Evolutionary conservation across 768 basidiomycete genomes (phyloP), one percentile per base, ranked within the genome.

Genomic region (Wakefieldia striispora): DNA sequence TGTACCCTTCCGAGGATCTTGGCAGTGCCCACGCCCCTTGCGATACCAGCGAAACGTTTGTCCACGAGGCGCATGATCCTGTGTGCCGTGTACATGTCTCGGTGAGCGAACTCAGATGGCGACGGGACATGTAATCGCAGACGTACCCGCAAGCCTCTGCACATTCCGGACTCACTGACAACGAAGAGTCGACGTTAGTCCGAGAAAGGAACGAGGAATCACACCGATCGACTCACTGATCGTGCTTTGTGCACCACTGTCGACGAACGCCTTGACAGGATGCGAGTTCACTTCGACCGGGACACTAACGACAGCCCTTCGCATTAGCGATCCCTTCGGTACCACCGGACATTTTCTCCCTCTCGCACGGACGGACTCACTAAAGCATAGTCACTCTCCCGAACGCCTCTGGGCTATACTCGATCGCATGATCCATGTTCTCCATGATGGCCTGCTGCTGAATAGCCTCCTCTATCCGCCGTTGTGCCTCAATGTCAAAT

Each of bases 351-450:
- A 29, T 29, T 12, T 29, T 29, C 29, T 29, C 29, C 29, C 29
- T 29, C 29, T 29, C 29, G 29, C 29, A 29, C 12, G 11, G 12
- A 13, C 29, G 29, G 26, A 79, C 88, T 69, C 63, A 93, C 89
- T 97, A 99, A 48, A 99, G 86, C 97, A 99, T 99, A 3, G 83
- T 87, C 27, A 99, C 97, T 53, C 84, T 79, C 14, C 92, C 97
- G 68, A 99, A 99, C 46, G 82, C 80, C 70, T 98, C 95, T 0
- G 95, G 95, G 8, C 84, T 86, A 57, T 89, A 93, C 65, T 97
- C 95, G 54, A 97, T 73, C 6, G 97, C 97, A 70, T 97, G 92
- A 50, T 88, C 83, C 79, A 95, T 76, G 63, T 97, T 97, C 74
- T 97, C 95, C 58, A 86, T 69, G 33, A 98, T 87, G 2, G 88